phyloP scores from a whole-genome alignment of 331 rosid species.

The Acacia concinna region DNA sequence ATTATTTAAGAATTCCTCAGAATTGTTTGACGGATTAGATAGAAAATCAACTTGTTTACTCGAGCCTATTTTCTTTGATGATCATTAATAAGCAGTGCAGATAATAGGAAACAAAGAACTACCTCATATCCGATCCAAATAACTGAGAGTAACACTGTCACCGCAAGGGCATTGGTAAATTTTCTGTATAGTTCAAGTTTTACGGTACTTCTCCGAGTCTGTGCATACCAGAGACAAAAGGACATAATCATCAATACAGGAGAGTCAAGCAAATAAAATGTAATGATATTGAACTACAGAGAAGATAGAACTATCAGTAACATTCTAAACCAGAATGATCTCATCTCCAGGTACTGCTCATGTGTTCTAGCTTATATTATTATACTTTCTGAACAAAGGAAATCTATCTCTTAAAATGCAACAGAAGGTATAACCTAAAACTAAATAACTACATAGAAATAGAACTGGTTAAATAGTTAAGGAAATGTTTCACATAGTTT shows the following conservation, averaged over 20 bases:
- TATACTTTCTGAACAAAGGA: neutral
- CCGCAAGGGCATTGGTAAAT: slow-evolving; percentile 82
- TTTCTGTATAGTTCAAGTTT: slow-evolving; percentile 86
- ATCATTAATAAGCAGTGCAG: neutral
- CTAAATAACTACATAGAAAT: neutral
- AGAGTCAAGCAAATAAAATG: slow-evolving; percentile 18
- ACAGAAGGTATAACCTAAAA: neutral
- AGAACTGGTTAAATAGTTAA: neutral
- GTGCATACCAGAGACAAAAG: slow-evolving; percentile 21
- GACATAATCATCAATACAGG: slow-evolving; percentile 7
- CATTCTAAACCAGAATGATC: slow-evolving; percentile 10
- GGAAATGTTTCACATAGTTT: neutral
- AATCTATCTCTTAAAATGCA: slow-evolving; percentile 9
- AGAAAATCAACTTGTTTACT: neutral
- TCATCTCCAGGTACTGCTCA: neutral
- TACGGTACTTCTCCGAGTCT: slow-evolving; percentile 67
- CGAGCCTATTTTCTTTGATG: neutral
- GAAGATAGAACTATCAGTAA: slow-evolving; percentile 5
- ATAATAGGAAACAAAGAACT: neutral
- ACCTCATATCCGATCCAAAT: slow-evolving; percentile 89
- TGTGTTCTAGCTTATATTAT: slow-evolving; percentile 14
- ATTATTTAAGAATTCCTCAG: slow-evolving; percentile 8
- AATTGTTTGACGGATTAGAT: slow-evolving; percentile 15
- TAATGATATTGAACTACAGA: neutral
- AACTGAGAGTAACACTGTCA: slow-evolving; percentile 72